phyloP scores from a whole-genome alignment of 257 asterid genomes.

The Agastache rugosa region DNA sequence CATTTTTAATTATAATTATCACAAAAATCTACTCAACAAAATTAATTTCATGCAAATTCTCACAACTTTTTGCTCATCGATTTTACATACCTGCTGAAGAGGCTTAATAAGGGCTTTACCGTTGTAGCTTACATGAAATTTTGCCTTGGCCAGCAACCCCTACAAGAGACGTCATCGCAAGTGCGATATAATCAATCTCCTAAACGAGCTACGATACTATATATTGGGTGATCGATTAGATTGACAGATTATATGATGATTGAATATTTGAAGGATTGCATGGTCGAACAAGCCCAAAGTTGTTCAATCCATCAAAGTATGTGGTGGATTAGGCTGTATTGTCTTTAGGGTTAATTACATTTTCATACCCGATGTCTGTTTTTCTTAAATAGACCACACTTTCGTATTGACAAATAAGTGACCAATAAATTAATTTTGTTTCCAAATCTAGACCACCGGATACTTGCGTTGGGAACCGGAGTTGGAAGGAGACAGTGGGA shows the following conservation, averaged over 20 bases:
- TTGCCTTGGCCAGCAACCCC: conserved; percentile 98
- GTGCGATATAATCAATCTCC: background rate
- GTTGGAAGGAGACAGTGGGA: background rate
- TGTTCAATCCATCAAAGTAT: background rate
- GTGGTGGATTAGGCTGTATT: background rate
- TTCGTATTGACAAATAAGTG: too few species aligned
- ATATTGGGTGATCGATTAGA: too few species aligned
- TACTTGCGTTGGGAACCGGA: background rate
- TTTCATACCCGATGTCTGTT: too few species aligned
- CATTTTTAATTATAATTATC: background rate
- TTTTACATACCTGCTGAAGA: conserved; percentile 77
- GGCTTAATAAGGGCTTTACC: conserved; percentile 89
- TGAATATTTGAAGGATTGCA: too few species aligned
- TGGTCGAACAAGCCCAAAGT: background rate
- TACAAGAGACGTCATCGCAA: conserved; percentile 28
- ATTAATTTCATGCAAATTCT: background rate
- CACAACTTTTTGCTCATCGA: background rate
- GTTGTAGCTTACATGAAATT: conserved; percentile 88
- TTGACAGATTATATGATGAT: too few species aligned
- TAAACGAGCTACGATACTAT: background rate
- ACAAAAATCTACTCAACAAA: background rate
- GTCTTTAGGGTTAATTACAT: background rate
- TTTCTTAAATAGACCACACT: too few species aligned
- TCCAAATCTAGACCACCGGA: background rate
- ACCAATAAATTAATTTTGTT: too few species aligned